A percentile compares a stretch with the other conserved stretches of the same genome.
Conservation (phyloP, 2,329 filamentous ascomycete genomes). For the Byssoonygena ceratinophila region DNA sequence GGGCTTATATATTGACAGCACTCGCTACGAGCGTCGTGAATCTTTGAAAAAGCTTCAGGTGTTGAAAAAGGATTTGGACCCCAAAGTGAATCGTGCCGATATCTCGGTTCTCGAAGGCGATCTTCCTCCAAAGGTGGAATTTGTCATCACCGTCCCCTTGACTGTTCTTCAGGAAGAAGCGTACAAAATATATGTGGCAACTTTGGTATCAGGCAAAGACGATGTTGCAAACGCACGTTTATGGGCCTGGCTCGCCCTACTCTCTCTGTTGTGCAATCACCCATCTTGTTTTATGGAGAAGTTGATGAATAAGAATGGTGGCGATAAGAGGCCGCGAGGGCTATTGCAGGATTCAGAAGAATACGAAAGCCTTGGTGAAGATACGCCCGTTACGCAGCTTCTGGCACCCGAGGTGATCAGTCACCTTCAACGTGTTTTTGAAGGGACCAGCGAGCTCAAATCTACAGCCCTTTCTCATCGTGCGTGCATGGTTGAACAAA, state of each 20-base stretch:
- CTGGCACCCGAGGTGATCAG: conserved; percentile 14
- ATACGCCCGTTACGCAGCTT: conserved; percentile 9
- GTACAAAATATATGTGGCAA: conserved; percentile 48
- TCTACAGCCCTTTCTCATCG: conserved; percentile 55
- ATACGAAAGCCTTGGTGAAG: conserved; percentile 5
- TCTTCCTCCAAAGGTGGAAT: conserved; percentile 68
- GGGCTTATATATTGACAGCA: conserved; percentile 60
- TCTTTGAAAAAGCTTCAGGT: conserved; percentile 58
- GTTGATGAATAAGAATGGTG: conserved; percentile 32
- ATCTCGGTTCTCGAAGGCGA: conserved; percentile 56
- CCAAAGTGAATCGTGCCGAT: conserved; percentile 68
- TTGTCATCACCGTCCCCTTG: conserved; percentile 63
- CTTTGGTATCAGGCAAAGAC: conserved; percentile 28
- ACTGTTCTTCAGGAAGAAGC: conserved; percentile 53
- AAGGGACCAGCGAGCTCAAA: conserved; percentile 25
- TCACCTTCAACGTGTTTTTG: conserved; percentile 23
- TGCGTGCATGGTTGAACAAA: conserved; percentile 53
- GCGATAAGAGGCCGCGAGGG: conserved; percentile 12
- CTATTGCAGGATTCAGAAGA: conserved; percentile 12
- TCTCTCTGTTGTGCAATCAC: conserved; percentile 50
- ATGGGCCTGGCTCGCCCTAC: conserved; percentile 45
- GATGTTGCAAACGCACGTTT: conserved; percentile 36
- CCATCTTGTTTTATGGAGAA: conserved; percentile 45
- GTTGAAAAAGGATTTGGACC: conserved; percentile 59
- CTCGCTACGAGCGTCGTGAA: conserved; percentile 42